Evolutionary conservation across 2,329 filamentous ascomycete genomes (phyloP).

Genomic region (Fusarium falciforme): DNA sequence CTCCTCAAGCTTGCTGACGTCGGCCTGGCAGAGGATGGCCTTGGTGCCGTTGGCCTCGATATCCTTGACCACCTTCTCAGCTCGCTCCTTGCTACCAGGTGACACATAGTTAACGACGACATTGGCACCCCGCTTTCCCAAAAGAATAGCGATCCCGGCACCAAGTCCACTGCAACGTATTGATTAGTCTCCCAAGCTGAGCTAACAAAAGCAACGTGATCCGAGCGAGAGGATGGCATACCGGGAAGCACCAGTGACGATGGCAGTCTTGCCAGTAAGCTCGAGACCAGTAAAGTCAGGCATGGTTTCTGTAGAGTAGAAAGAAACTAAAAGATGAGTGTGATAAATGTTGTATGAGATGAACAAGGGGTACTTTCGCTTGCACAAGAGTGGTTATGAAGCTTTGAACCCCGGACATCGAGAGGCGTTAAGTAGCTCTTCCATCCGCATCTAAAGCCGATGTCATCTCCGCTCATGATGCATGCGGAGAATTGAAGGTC

Average conservation of each 20-base stretch:
- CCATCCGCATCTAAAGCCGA: background rate
- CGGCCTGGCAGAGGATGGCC: constrained; percentile 31
- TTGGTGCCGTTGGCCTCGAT: constrained; percentile 33
- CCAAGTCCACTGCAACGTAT: constrained; percentile 29
- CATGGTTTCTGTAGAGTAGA: background rate
- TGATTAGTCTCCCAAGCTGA: background rate
- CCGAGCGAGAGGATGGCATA: background rate
- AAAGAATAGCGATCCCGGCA: constrained; percentile 29
- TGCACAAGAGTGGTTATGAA: background rate
- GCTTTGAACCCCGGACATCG: background rate
- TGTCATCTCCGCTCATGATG: background rate
- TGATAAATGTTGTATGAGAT: background rate
- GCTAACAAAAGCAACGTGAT: background rate
- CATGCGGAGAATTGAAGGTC: background rate
- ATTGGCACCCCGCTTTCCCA: constrained; percentile 36
- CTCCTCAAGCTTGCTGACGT: constrained; percentile 28
- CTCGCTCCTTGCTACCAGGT: constrained; percentile 27
- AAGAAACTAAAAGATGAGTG: background rate
- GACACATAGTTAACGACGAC: constrained; percentile 36
- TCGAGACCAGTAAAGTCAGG: constrained; percentile 36
- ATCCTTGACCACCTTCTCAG: constrained; percentile 28
- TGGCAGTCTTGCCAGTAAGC: constrained; percentile 41
- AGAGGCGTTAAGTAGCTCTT: constrained; percentile 1
- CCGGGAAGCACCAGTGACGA: constrained; percentile 39
- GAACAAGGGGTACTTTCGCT: background rate